Evolutionary conservation across 192 early-diverging fungal species (phyloP).

Genomic region (Backusella sp.): DNA sequence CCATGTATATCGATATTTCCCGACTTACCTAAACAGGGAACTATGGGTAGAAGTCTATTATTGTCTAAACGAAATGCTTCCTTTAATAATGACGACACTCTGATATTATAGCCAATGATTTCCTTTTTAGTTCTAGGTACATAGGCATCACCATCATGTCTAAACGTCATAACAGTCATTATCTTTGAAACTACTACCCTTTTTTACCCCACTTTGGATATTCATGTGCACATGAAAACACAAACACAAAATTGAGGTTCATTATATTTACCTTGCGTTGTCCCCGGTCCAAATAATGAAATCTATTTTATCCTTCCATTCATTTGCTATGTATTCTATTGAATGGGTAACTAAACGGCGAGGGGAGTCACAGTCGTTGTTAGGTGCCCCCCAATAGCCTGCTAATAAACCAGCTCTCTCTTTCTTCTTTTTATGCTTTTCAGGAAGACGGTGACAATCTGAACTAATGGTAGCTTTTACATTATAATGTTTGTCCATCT

Average conservation of each 20-base stretch:
- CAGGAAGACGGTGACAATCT: slow-evolving; percentile 52
- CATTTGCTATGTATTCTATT: slow-evolving; percentile 52
- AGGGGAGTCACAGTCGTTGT: slow-evolving; percentile 65
- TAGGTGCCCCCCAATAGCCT: slow-evolving; percentile 59
- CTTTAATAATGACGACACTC: slow-evolving; percentile 44
- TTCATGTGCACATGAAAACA: not conserved
- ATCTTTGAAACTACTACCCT: not conserved
- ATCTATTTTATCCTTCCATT: slow-evolving; percentile 54
- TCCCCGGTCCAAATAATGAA: slow-evolving; percentile 82
- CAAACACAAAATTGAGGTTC: not conserved
- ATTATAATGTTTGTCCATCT: slow-evolving; percentile 58
- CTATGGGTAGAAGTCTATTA: slow-evolving; percentile 43
- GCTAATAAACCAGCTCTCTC: slow-evolving; percentile 23
- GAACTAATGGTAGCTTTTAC: slow-evolving; percentile 58
- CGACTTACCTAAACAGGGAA: slow-evolving; percentile 42
- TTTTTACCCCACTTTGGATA: not conserved
- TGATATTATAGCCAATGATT: slow-evolving; percentile 55
- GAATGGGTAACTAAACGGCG: slow-evolving; percentile 57
- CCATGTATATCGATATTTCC: not conserved
- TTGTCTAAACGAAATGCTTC: slow-evolving; percentile 43
- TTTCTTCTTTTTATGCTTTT: slow-evolving; percentile 23
- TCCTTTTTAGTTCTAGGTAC: slow-evolving; percentile 61
- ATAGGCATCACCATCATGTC: slow-evolving; percentile 69
- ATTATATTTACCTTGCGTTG: slow-evolving; percentile 56
- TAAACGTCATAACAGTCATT: slow-evolving; percentile 21